Evolutionary conservation across 169 alveolate genomes (phyloP).

Genomic region (Cryptosporidium baileyi): DNA sequence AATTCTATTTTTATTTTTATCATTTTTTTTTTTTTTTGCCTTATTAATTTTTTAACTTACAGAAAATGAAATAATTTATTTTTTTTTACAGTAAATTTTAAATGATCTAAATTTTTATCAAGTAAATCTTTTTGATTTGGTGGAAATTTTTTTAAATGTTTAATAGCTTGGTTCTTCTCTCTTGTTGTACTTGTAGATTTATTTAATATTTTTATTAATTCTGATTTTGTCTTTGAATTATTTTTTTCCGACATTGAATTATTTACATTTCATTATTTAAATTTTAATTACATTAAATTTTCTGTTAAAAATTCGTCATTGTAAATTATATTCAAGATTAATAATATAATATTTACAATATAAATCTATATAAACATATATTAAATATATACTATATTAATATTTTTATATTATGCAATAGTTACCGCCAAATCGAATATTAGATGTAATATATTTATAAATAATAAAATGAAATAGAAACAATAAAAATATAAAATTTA

Average conservation of each 20-base stretch:
- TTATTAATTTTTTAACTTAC: constrained; percentile 11
- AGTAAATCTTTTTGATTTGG: constrained; percentile 12
- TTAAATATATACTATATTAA: no score
- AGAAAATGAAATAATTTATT: constrained; percentile 26
- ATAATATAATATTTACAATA: no score
- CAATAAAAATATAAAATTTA: no score
- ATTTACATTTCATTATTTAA: not conserved
- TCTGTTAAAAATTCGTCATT: no score
- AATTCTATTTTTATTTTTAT: not conserved
- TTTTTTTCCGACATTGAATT: constrained; percentile 13
- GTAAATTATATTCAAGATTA: no score
- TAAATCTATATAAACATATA: no score
- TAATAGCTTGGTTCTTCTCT: constrained; percentile 57
- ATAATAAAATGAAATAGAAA: no score
- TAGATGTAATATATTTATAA: no score
- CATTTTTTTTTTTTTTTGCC: not conserved
- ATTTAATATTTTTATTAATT: constrained; percentile 26
- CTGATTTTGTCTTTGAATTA: not conserved
- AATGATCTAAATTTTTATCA: constrained; percentile 29
- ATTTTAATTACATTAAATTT: no score
- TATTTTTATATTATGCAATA: no score
- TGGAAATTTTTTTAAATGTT: constrained; percentile 59
- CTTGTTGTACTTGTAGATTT: constrained; percentile 55
- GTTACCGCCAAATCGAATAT: no score
- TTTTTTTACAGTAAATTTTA: constrained; percentile 5